Percentiles rank a stretch among this genome's conserved stretches.
phyloP scores from a whole-genome alignment of 192 early-diverging fungal genomes.

The Podila verticillata region DNA sequence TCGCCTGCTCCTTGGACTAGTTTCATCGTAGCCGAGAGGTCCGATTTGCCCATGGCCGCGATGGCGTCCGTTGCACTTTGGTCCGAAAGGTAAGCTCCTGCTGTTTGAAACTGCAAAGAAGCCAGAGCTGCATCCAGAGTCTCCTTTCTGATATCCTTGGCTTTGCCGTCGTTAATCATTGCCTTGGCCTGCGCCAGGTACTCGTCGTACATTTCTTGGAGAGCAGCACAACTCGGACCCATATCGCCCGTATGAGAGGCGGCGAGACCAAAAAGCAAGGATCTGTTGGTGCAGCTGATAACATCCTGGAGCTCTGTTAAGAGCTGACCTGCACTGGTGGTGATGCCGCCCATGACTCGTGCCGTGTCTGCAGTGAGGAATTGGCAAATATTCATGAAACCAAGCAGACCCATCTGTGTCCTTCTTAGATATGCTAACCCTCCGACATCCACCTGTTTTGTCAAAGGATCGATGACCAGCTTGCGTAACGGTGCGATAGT shows the following conservation, averaged over 20 bases:
- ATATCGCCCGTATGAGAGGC: neutral
- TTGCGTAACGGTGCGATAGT: neutral
- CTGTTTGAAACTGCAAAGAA: constrained; percentile 11
- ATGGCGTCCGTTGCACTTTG: constrained; percentile 5
- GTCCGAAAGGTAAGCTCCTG: constrained; percentile 11
- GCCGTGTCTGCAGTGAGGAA: neutral
- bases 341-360: neutral
- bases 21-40: neutral
- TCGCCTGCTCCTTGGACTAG: constrained; percentile 15
- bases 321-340: neutral
- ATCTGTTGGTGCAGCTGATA: constrained; percentile 6
- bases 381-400: constrained; percentile 4
- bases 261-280: neutral
- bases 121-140: neutral
- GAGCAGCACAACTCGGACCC: constrained; percentile 4
- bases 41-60: neutral
- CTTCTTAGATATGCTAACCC: neutral
- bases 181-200: constrained; percentile 3
- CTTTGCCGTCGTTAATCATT: neutral
- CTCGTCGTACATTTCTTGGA: constrained; percentile 9
- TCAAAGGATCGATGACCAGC: neutral
- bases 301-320: neutral
- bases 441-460: neutral
- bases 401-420: constrained; percentile 7
- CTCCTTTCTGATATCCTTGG: neutral